These are phyloP conservation scores for Sporothrix mexicana DNA, from an alignment of 2,329 filamentous ascomycete species.

Conservation along the genomic window DNA sequence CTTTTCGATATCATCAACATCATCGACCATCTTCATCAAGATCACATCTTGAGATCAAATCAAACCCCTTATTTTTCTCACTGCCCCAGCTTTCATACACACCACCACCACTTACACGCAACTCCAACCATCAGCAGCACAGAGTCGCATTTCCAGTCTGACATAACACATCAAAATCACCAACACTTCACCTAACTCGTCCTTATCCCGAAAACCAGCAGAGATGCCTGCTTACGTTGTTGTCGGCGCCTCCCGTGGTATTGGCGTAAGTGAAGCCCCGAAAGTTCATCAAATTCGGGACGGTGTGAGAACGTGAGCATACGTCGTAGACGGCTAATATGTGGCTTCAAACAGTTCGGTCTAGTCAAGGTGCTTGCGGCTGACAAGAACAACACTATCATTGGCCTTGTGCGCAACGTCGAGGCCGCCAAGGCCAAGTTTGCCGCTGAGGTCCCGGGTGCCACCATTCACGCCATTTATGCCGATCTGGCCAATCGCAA, in stretches of 20 bases:
- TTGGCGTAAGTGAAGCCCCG: slow-evolving; percentile 38
- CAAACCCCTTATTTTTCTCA: background rate
- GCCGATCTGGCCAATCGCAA: slow-evolving; percentile 52
- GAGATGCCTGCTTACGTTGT: slow-evolving; percentile 40
- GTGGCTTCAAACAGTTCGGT: slow-evolving; percentile 50
- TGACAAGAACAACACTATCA: slow-evolving; percentile 51
- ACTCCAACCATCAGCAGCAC: background rate
- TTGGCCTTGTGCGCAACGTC: slow-evolving; percentile 58
- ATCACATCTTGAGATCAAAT: background rate
- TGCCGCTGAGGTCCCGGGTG: slow-evolving; percentile 46
- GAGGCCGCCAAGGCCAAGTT: slow-evolving; percentile 52
- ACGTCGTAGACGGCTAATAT: slow-evolving; percentile 6
- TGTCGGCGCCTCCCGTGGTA: slow-evolving; percentile 38
- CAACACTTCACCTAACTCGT: background rate
- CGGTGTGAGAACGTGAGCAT: too few species aligned
- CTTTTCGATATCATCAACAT: slow-evolving; percentile 5
- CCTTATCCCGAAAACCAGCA: background rate
- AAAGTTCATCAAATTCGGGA: background rate
- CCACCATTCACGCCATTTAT: slow-evolving; percentile 55
- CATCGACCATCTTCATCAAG: background rate
- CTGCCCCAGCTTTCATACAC: background rate
- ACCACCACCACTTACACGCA: background rate
- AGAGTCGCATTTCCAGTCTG: background rate
- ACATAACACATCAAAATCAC: background rate
- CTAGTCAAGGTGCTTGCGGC: slow-evolving; percentile 55